Evolutionary conservation across 2,329 filamentous ascomycete species (phyloP).

Genomic region (Monilinia polystroma): DNA sequence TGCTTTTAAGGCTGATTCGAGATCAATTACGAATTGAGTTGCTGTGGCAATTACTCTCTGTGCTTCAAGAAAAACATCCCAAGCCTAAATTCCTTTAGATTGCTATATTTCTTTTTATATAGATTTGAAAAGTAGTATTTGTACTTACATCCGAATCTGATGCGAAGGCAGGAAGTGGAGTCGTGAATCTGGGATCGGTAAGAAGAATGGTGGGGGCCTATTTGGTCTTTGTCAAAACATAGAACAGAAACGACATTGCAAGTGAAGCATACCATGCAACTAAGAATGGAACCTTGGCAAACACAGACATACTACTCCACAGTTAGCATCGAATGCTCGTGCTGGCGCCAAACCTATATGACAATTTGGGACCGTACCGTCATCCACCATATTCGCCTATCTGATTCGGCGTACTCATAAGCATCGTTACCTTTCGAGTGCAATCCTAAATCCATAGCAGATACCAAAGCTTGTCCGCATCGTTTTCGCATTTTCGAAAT

Average conservation of each 20-base stretch:
- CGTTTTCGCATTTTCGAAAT: conserved; percentile 52
- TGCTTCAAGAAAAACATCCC: conserved; percentile 45
- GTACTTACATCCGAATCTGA: conserved; percentile 44
- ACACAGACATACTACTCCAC: conserved; percentile 47
- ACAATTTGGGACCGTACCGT: conserved; percentile 42
- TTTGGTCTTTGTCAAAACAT: conserved; percentile 24
- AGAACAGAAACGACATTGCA: not conserved
- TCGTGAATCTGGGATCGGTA: conserved; percentile 48
- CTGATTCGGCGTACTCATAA: conserved; percentile 47
- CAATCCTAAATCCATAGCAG: conserved; percentile 48
- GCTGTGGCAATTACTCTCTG: conserved; percentile 50
- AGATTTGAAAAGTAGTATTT: not conserved
- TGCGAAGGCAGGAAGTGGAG: conserved; percentile 45
- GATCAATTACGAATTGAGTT: conserved; percentile 50
- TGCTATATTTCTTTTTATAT: too few relatives aligned
- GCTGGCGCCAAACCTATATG: not conserved
- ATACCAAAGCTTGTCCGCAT: conserved; percentile 48
- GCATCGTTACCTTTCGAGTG: conserved; percentile 44
- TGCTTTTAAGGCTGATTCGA: conserved; percentile 45
- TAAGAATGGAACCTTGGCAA: conserved; percentile 52
- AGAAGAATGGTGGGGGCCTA: conserved; percentile 47
- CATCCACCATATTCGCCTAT: conserved; percentile 54
- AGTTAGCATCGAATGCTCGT: conserved; percentile 6
- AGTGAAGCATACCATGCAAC: conserved; percentile 45
- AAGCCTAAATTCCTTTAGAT: conserved; percentile 39